Conservation (phyloP, 2,329 filamentous ascomycete genomes). For the Colletotrichum higginsianum region DNA sequence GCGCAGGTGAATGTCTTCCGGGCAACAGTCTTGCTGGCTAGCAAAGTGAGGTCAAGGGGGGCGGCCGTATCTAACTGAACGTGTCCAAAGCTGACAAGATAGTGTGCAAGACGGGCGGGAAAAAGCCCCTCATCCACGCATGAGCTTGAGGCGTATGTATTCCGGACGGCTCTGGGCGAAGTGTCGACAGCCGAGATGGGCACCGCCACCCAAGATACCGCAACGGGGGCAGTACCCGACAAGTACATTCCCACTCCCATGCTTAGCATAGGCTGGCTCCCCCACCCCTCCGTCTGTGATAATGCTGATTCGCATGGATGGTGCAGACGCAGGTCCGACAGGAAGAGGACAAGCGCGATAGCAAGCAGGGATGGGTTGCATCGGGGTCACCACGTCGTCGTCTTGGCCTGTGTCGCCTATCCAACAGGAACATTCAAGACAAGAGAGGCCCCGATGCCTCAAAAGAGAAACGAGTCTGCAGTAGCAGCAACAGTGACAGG, state of each 20-base stretch:
- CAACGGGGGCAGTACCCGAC: background rate
- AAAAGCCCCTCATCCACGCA: background rate
- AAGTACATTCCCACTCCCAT: background rate
- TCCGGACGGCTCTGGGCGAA: conserved; percentile 1
- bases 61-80: background rate
- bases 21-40: conserved; percentile 3
- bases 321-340: conserved; percentile 60
- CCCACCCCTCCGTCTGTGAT: conserved; percentile 15
- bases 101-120: background rate
- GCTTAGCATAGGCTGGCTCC: conserved; percentile 15
- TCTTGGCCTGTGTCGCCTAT: conserved; percentile 25
- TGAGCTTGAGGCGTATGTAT: background rate
- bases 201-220: conserved; percentile 9
- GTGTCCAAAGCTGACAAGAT: conserved; percentile 20
- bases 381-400: conserved; percentile 25
- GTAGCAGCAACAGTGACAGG: conserved; percentile 5
- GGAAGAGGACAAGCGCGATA: conserved; percentile 56
- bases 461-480: conserved; percentile 13
- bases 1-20: conserved; percentile 7
- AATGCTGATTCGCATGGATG: conserved; percentile 46
- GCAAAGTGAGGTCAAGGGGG: conserved; percentile 18
- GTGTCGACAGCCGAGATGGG: conserved; percentile 17
- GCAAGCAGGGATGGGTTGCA: conserved; percentile 43
- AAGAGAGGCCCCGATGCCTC: conserved; percentile 12
- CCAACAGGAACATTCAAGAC: conserved; percentile 22